These are phyloP conservation scores for Carallia pectinifolia DNA, from an alignment of 345 rosid genomes.

Conservation along the genomic window DNA sequence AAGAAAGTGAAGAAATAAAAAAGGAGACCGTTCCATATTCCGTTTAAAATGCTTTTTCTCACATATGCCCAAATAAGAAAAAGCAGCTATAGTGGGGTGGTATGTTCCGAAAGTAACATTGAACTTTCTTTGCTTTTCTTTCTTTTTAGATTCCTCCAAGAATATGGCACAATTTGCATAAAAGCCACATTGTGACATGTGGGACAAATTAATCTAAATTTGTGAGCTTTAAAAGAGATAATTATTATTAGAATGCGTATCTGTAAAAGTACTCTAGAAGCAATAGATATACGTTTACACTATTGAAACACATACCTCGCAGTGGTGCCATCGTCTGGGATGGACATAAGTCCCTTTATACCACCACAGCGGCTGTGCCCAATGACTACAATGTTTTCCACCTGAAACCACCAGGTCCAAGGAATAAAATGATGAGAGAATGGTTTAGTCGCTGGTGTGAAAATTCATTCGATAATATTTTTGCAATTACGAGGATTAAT, in stretches of 20 bases:
- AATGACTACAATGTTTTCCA: constrained; percentile 79
- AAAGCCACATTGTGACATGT: no score
- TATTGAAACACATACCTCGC: constrained; percentile 33
- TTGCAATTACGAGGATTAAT: no score
- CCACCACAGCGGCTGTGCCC: constrained; percentile 99
- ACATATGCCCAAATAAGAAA: neutral
- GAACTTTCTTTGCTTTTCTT: constrained; percentile 5
- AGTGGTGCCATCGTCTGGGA: constrained; percentile 58
- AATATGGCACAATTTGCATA: constrained; percentile 18
- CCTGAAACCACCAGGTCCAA: constrained; percentile 39
- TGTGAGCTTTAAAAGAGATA: neutral
- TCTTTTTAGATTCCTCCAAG: constrained; percentile 25
- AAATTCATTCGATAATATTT: no score
- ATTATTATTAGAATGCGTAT: no score
- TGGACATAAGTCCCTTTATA: constrained; percentile 87
- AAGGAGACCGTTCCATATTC: neutral
- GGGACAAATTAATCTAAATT: neutral
- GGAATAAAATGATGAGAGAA: neutral
- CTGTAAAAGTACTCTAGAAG: no score
- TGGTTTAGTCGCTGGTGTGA: no score
- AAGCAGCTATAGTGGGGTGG: neutral
- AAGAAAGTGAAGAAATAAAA: neutral
- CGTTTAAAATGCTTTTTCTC: neutral
- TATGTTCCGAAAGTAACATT: neutral
- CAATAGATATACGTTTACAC: neutral